Base-by-base conservation (phyloP, 1,139 yeast species). In the Geotrichum reessii region DNA sequence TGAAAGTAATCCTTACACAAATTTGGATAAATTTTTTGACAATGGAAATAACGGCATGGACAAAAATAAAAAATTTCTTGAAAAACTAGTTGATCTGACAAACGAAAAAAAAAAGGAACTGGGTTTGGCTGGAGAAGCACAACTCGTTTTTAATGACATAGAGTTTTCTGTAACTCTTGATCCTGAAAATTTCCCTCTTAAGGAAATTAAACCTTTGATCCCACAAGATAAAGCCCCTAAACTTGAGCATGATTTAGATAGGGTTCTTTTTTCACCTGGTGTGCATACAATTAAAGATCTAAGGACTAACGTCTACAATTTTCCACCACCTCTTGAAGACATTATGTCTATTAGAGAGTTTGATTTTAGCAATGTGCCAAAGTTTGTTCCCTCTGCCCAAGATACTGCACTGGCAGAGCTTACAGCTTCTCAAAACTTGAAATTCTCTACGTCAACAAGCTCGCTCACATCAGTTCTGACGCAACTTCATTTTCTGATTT, bases 271-370 rank as follows among this genome's bases (percentile, higher is more conserved):
- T 68, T 83, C 86, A 19, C 96, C 97, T 1, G 95, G 96, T 0
- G 85, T 90, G 1, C 96, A 92, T 66, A 85, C 82, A 61, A 73
- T 87, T 46, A 84, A 82, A 66, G 97, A 92, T 71, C 85, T 89
- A 21, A 76, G 97, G 61, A 81, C 96, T 0, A 77, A 85, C 55
- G 83, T 84, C 1, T 85, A 79, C 72, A 89, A 89, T 68, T 91
- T 87, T 70, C 76, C 85, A 3, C 84, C 87, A 3, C 77, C 76
- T 61, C 74, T 92, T 57, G 81, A 81, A 64, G 71, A 79, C 17
- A 82, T 92, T 46, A 82, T 87, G 65, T 79, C 83, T n/a, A 78
- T 86, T 48, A 78, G 83, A 44, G 86, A 87, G 53, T 87, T 90
- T 66, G 83, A 87, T 66, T 85, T 85, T 66, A 78, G 79, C 44